phyloP scores from a whole-genome alignment of 805 yeast species.

The Kuraishia floccosa region DNA sequence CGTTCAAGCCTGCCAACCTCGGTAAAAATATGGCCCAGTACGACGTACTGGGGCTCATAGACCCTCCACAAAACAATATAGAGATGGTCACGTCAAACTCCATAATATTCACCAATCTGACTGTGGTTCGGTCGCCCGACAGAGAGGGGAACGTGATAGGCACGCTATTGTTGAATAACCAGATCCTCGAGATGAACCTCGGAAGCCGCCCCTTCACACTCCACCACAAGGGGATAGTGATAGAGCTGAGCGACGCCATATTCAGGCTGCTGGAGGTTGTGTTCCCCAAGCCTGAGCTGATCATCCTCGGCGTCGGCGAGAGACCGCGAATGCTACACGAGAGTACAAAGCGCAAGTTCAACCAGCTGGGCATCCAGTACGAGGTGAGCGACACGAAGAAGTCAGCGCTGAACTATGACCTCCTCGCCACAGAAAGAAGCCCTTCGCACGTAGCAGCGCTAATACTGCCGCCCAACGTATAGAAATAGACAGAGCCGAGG shows the following conservation, averaged over 20 bases:
- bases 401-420: constrained; percentile 62
- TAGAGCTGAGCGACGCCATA: constrained; percentile 34
- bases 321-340: constrained; percentile 53
- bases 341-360: constrained; percentile 34
- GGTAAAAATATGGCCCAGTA: constrained; percentile 27
- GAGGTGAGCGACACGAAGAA: constrained; percentile 57
- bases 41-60: constrained; percentile 30
- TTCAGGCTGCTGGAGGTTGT: constrained; percentile 39
- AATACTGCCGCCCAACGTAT: constrained; percentile 57
- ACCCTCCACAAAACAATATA: constrained; percentile 36
- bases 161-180: constrained; percentile 40
- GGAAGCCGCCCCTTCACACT: constrained; percentile 5
- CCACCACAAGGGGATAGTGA: constrained; percentile 30
- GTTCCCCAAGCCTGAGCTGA: constrained; percentile 69
- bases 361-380: constrained; percentile 52
- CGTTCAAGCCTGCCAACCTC: constrained; percentile 20
- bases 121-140: constrained; percentile 30
- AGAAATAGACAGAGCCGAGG: constrained; percentile 4
- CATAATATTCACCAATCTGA: constrained; percentile 44
- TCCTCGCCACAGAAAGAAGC: constrained; percentile 65
- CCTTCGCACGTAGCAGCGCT: constrained; percentile 66
- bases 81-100: constrained; percentile 43
- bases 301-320: constrained; percentile 63
- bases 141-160: constrained; percentile 28
- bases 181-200: constrained; percentile 50